Base-by-base conservation (phyloP, 805 yeast genomes). In the Ogataea haglerorum region DNA sequence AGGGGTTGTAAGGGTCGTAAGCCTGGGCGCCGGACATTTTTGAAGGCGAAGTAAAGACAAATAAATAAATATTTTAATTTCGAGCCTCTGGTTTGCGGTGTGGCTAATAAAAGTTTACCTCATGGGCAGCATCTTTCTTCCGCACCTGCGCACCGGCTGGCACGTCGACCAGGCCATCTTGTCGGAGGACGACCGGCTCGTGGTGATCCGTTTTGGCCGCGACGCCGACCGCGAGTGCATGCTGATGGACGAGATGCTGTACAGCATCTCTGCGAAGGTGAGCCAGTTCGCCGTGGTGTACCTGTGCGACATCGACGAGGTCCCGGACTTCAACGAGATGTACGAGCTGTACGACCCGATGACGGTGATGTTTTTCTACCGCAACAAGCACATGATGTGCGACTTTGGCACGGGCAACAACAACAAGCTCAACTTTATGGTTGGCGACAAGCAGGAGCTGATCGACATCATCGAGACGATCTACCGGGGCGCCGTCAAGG, bases 321-420 rank as follows among this genome's bases (percentile, higher is more conserved):
- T 93, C 0, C 86, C 91, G 0, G 99, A 89, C 53, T 93, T 93
- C 65, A 91, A 83, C 52, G 72, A 78, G 56, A 86, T 88, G 91
- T 89, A 89, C 59, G 96, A 88, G 58, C 65, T 89, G 32, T 85
- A 82, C 57, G 98, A 90, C 54, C 95, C 96, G 12, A 76, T 87
- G 72, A 82, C 95, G 31, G 70, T 93, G 38, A 93, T 93, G 98
- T 90, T 91, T 58, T 91, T 93, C 62, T 88, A 76, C 65, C 70
- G 95, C 37, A 91, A 91, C 65, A 85, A 88, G 60, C 98, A 91
- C 62, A 90, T 91, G 95, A 80, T 93, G 95, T 87, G 96, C 64
- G 99, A 93, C 68, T 89, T 90, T 62, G 99, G 99, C 2, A 93
- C 98, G 0, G 99, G 99, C 23, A 89, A 93, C 59, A 93, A 93